These are phyloP conservation scores for Lentinula novae-zelandiae DNA, from an alignment of 1,284 basidiomycete species.

Conservation along the genomic window DNA sequence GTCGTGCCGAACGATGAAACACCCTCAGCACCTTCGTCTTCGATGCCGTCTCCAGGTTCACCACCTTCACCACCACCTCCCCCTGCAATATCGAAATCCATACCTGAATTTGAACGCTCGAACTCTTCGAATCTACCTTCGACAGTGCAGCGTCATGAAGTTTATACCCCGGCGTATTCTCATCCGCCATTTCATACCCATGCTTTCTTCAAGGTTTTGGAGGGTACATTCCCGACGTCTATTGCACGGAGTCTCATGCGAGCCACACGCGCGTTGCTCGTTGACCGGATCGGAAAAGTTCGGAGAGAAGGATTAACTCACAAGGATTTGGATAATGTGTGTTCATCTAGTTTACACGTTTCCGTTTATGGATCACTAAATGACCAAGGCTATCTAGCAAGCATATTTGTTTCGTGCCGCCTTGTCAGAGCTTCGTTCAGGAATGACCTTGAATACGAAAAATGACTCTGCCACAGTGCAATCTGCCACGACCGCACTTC, in stretches of 20 bases:
- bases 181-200: conserved; percentile 60
- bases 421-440: conserved; percentile 86
- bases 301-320: conserved; percentile 70
- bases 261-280: conserved; percentile 77
- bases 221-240: conserved; percentile 65
- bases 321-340: conserved; percentile 89
- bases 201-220: conserved; percentile 62
- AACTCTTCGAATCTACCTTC: conserved; percentile 6
- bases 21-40: background rate
- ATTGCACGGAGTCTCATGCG: conserved; percentile 83
- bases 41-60: background rate
- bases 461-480: conserved; percentile 85
- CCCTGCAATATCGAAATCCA: background rate
- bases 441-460: conserved; percentile 78
- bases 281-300: conserved; percentile 75
- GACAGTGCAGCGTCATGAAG: background rate
- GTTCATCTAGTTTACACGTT: conserved; percentile 26
- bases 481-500: conserved; percentile 70
- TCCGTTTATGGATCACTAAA: background rate
- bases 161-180: conserved; percentile 29
- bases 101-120: background rate
- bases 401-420: conserved; percentile 96
- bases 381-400: conserved; percentile 53
- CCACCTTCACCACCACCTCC: conserved; percentile 4
- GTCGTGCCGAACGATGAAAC: background rate